These are phyloP conservation scores for Taxillus chinensis DNA, from an alignment of 164 flowering plant species.

Conservation along the genomic window DNA sequence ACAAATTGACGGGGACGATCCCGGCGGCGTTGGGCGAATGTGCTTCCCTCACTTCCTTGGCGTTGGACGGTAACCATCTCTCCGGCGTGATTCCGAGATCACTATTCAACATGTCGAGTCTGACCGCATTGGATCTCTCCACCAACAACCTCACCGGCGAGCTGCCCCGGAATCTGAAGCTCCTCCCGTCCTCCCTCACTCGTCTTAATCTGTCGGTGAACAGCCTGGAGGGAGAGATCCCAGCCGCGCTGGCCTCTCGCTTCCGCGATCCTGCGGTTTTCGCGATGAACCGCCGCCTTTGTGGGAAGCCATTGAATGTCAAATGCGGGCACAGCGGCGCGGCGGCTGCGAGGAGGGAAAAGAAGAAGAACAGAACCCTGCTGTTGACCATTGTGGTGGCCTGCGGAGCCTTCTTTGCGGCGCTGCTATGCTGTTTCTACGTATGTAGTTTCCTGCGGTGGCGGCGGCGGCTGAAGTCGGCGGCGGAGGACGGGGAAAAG, in stretches of 20 bases:
- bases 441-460: constrained; percentile 17
- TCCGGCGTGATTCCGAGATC: constrained; percentile 31
- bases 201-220: neutral
- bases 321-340: constrained; percentile 6
- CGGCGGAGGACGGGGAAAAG: constrained; percentile 11
- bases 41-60: constrained; percentile 23
- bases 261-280: neutral
- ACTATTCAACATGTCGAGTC: constrained; percentile 20
- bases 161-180: constrained; percentile 25
- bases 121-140: constrained; percentile 37
- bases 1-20: constrained; percentile 49
- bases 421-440: constrained; percentile 22
- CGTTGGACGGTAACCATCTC: constrained; percentile 27
- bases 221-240: neutral
- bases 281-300: neutral
- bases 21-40: constrained; percentile 34
- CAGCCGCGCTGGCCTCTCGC: neutral
- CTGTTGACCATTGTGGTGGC: constrained; percentile 11
- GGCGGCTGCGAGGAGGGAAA: neutral
- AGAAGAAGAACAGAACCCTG: constrained; percentile 8
- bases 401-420: constrained; percentile 11
- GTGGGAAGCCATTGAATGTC: neutral
- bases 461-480: constrained; percentile 17
- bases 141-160: constrained; percentile 35
- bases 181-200: constrained; percentile 4